A percentile compares a stretch with the other conserved stretches of the same genome.
Evolutionary conservation across 495 filamentous ascomycete genomes (phyloP).

Genomic region (Hyaloscypha hepaticicola): DNA sequence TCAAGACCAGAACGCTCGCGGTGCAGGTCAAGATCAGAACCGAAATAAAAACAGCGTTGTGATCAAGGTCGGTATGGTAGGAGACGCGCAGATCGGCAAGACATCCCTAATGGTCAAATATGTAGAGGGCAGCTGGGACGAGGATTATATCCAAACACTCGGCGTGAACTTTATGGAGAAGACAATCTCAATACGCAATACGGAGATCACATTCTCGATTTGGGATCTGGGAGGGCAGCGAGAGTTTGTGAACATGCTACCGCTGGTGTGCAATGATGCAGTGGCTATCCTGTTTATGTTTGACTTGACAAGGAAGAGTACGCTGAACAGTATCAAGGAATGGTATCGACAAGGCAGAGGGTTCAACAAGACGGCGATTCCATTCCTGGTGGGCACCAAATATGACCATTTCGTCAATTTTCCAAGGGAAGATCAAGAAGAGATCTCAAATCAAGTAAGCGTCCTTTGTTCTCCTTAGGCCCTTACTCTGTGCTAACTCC

Average conservation of each 20-base stretch:
- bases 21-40: conserved; percentile 26
- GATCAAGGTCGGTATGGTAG: conserved; percentile 99
- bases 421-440: conserved; percentile 93
- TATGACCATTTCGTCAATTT: conserved; percentile 99
- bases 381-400: conserved; percentile 94
- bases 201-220: conserved; percentile 99
- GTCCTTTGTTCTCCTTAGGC: neutral
- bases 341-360: conserved; percentile 98
- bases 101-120: conserved; percentile 99
- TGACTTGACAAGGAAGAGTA: conserved; percentile 95
- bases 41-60: conserved; percentile 64
- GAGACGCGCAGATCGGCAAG: conserved; percentile 98
- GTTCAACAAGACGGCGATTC: conserved; percentile 99
- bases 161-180: conserved; percentile 99
- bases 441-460: conserved; percentile 88
- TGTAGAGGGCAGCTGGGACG: conserved; percentile 98
- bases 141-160: conserved; percentile 98
- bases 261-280: conserved; percentile 96
- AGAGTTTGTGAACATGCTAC: conserved; percentile 99
- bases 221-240: conserved; percentile 98
- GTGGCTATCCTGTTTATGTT: conserved; percentile 99
- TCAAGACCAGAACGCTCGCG: conserved; percentile 31
- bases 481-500: neutral
- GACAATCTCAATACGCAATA: conserved; percentile 98
- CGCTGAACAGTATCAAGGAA: conserved; percentile 97